A percentile compares a stretch with the other conserved stretches of the same genome.
Evolutionary conservation across 208 protist genomes (phyloP).

Genomic region (Herpetomonas tarakana): DNA sequence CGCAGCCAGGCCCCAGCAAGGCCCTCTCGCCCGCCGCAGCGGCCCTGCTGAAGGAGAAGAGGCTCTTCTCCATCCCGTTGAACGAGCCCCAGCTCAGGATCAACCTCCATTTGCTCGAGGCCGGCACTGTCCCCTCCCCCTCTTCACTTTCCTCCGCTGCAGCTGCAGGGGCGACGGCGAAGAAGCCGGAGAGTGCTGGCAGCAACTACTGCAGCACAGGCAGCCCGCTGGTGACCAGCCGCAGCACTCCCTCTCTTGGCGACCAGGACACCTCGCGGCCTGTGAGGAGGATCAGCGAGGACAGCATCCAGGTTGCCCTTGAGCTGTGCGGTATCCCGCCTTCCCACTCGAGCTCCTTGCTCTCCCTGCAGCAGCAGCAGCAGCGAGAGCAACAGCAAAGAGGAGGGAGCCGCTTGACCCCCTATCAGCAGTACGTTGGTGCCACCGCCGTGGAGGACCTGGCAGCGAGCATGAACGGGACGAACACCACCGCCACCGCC

Average conservation of each 20-base stretch:
- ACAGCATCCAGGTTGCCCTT: conserved; percentile 33
- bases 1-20: conserved; percentile 4
- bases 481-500: no score
- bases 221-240: not conserved
- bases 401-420: no score
- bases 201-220: not conserved
- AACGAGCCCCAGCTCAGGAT: conserved; percentile 55
- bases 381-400: not conserved
- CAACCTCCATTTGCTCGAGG: conserved; percentile 61
- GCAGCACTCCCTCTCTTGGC: not conserved
- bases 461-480: not conserved
- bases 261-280: not conserved
- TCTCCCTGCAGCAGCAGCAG: not conserved
- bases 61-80: conserved; percentile 75
- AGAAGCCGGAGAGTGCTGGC: not conserved
- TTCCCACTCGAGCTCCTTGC: conserved; percentile 6
- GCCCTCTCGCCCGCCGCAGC: not conserved
- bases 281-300: not conserved
- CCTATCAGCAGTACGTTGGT: not conserved
- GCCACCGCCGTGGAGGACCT: not conserved
- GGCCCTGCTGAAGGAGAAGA: conserved; percentile 34
- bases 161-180: not conserved
- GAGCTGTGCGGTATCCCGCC: conserved; percentile 43
- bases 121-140: not conserved
- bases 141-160: not conserved